Base-by-base conservation (phyloP, 805 yeast genomes). In the Candida khao-thaluensis region DNA sequence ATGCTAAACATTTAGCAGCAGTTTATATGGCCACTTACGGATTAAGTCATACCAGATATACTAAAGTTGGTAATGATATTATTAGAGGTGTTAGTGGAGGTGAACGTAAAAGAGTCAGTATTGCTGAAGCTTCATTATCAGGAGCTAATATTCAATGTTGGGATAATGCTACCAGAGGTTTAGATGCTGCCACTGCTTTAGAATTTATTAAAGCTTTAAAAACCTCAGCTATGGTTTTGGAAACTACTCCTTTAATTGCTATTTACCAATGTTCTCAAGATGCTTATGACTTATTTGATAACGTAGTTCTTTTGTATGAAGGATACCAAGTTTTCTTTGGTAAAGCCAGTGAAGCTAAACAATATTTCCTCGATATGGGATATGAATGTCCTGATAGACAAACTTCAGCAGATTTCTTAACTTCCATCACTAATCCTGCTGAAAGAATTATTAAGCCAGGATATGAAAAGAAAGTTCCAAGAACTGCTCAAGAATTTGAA, bases 141-240 rank as follows among this genome's bases (percentile, higher is more conserved):
- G 77, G 81, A 17, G 83, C 87, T 17, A 61, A 71, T 11, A 12
- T 11, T 59, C 75, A 73, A 49, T 62, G 74, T 47, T 73, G 77
- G 78, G 78, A 85, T 65, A 85, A 85, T 54, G 83, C 91, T 5
- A 86, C 95, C 2, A 76, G 93, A 66, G 95, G 95, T 51, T 70
- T 85, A 43, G 95, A 85, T 62, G 74, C 93, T 6, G 83, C 91
- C 9, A 85, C 93, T 24, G 95, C 95, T 2, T 68, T 83, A 47
- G 89, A 84, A 54, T 85, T 77, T 52, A 71, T 83, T 28, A 69
- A 77, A 44, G 82, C 87, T 15, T 69, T 85, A 44, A 79, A 84
- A 50, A 72, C 79, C 2, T 64, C 77, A n/a, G 70, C 82, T 26
- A 67, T 77, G 40, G 80, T 86, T 12, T 68, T 85, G 44, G 68